Evolutionary conservation across 176 grass and related monocot species (phyloP), one percentile per base, ranked within the genome.

Genomic region (Puya raimondii): DNA sequence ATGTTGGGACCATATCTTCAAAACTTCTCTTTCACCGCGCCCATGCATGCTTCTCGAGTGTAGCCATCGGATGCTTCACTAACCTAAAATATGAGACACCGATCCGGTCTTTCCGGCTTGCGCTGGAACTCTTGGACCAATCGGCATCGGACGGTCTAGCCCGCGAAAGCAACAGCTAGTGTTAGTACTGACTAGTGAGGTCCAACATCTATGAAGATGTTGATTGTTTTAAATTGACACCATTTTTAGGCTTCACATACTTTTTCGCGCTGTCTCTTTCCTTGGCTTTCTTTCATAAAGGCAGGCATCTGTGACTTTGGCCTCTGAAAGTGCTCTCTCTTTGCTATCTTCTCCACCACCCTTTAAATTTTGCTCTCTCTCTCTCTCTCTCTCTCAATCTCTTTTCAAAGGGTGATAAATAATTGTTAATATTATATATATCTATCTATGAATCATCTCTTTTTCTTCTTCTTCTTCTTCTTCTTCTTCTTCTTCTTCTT

Each of bases 181-280:
- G 33, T 42, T 42, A 42, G 33, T 42, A 42, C 33, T 42, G 33
- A 42, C 33, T 7, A 42, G 33, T 42, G 33, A 42, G 33, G 33
- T 42, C 33, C 33, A 42, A 42, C 33, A 42, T 6, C 33, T 42
- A 42, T 42, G 33, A 42, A 42, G 5, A 42, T 42, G 33, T 42
- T 65, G 47, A 48, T 51, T 74, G 27, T 23, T 17, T 47, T 12
- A 59, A 42, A 20, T 21, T 22, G 70, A 72, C 53, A 9, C 52
- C 25, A 50, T 6, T 42, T 6, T 50, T 65, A 16, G 26, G 20
- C 16, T 52, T 71, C 23, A 29, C 5, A 33, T 27, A 13, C 2
- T 25, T 56, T 64, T 58, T 14, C 17, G 20, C 58, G 33, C 33
- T 29, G 72, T 74, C 72, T 25, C 70, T 72, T 72, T 72, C 70